A percentile compares a stretch with the other conserved stretches of the same genome.
Evolutionary conservation across 2,329 filamentous ascomycete genomes (phyloP).

Genomic region (Parafenestella ontariensis): DNA sequence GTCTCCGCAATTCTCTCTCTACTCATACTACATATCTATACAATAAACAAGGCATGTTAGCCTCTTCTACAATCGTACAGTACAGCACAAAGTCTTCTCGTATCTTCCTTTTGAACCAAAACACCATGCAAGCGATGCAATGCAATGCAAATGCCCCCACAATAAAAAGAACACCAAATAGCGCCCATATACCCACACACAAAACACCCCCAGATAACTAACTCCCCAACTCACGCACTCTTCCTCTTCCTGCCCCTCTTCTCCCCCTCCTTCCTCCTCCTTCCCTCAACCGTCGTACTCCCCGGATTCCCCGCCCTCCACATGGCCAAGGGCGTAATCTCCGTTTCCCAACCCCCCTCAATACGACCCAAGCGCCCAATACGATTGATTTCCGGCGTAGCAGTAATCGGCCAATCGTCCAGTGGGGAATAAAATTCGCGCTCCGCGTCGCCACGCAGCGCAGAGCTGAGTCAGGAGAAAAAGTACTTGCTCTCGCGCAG

Average conservation of each 20-base stretch:
- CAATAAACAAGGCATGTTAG: neutral
- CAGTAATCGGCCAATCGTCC: constrained; percentile 9
- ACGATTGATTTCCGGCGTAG: constrained; percentile 13
- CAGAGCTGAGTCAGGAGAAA: constrained; percentile 53
- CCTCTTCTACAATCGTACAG: too few relatives aligned
- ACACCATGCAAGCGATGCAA: neutral
- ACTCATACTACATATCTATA: too few relatives aligned
- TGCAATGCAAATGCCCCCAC: neutral
- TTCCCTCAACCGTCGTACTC: constrained; percentile 11
- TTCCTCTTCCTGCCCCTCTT: constrained; percentile 17
- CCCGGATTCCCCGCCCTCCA: constrained; percentile 14
- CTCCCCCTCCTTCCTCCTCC: constrained; percentile 18
- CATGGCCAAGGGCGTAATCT: neutral
- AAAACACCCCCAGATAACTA: neutral
- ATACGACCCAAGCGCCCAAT: neutral
- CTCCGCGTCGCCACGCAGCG: constrained; percentile 22
- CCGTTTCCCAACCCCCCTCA: constrained; percentile 5
- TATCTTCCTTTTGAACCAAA: neutral
- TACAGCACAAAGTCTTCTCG: too few relatives aligned
- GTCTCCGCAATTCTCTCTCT: too few relatives aligned
- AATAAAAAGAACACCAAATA: neutral
- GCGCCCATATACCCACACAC: neutral
- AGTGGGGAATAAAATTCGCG: constrained; percentile 20
- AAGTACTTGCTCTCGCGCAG: constrained; percentile 58
- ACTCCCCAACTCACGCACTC: neutral